phyloP scores from a whole-genome alignment of 495 filamentous ascomycete genomes.

The Neurospora tetraspora region DNA sequence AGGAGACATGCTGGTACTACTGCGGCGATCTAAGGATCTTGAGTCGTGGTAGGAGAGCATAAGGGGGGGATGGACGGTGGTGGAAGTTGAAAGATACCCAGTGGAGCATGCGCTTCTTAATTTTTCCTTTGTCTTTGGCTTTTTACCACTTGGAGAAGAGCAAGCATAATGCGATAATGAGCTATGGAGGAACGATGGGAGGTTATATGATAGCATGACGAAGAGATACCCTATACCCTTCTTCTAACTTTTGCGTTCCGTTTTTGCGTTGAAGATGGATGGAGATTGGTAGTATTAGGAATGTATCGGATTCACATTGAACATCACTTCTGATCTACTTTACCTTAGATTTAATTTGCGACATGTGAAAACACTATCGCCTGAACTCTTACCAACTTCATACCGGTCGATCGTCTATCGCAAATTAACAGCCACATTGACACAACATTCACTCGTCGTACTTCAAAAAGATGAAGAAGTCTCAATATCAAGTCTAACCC shows the following conservation, averaged over 20 bases:
- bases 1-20: slow-evolving; percentile 15
- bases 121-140: neutral
- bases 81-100: neutral
- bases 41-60: neutral
- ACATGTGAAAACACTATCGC: neutral
- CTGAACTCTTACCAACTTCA: no score
- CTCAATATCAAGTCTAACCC: no score
- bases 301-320: neutral
- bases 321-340: neutral
- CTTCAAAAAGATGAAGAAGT: no score
- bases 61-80: neutral
- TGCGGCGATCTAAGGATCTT: slow-evolving; percentile 7
- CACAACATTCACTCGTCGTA: no score
- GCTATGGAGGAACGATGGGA: neutral
- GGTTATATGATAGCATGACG: neutral
- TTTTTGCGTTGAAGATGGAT: neutral
- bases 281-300: neutral
- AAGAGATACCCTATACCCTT: neutral
- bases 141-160: neutral
- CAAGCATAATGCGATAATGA: neutral
- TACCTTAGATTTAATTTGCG: neutral
- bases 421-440: no score
- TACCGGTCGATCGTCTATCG: no score
- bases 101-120: neutral
- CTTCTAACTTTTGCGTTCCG: neutral